Percentiles rank a stretch among this genome's conserved stretches.
These are phyloP conservation scores for Acanthochlamys bracteata DNA, from an alignment of 106 monocot species.

Conservation along the genomic window DNA sequence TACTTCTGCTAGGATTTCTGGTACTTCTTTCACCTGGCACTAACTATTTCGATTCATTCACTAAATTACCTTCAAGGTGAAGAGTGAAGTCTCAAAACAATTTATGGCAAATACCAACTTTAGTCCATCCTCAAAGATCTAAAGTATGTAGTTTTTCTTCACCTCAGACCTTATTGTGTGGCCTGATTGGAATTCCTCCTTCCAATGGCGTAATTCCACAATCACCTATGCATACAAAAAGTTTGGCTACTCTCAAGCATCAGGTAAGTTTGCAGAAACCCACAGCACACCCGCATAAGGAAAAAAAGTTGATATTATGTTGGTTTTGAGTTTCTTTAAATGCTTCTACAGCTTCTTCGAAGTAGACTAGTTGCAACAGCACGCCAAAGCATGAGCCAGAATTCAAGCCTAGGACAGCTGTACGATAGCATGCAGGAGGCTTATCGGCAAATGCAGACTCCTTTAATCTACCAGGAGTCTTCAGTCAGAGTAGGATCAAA, in stretches of 20 bases:
- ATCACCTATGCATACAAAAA: constrained; percentile 90
- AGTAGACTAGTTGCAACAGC: constrained; percentile 55
- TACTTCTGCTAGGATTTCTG: constrained; percentile 60
- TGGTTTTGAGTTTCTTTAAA: background rate
- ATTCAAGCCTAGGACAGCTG: constrained; percentile 71
- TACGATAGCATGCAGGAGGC: constrained; percentile 77
- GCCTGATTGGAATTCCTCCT: constrained; percentile 77
- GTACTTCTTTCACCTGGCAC: constrained; percentile 11
- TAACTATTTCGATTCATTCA: background rate
- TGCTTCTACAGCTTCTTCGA: constrained; percentile 41
- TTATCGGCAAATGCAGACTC: constrained; percentile 82
- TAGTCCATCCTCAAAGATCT: too few species aligned
- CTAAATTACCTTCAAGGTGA: background rate
- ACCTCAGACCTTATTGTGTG: constrained; percentile 61
- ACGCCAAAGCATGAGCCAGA: constrained; percentile 45
- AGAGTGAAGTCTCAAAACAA: background rate
- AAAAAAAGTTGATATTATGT: background rate
- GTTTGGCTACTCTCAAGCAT: constrained; percentile 76
- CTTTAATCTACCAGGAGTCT: constrained; percentile 54
- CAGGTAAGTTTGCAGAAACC: constrained; percentile 39
- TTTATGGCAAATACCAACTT: background rate
- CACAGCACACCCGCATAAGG: background rate
- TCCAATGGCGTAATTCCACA: constrained; percentile 87
- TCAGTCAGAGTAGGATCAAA: constrained; percentile 29
- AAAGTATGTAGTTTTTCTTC: background rate